A percentile compares a stretch with the other conserved stretches of the same genome.
These are phyloP conservation scores for Viridothelium virens DNA, from an alignment of 495 filamentous ascomycete genomes.

Conservation along the genomic window DNA sequence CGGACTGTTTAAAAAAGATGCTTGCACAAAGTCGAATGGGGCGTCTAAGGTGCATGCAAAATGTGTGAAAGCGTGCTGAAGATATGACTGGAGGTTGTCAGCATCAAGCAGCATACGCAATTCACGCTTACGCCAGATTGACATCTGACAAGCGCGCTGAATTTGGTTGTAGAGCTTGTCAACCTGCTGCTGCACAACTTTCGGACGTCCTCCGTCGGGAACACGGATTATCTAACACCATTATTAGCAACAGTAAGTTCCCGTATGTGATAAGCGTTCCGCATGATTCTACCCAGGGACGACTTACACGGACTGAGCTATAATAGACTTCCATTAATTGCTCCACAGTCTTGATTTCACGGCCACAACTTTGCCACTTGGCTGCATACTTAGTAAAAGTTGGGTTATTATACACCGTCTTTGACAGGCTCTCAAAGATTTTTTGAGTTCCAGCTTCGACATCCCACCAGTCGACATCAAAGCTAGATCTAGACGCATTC, in stretches of 20 bases:
- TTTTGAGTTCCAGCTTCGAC: conserved; percentile 39
- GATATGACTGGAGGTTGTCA: conserved; percentile 45
- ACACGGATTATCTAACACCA: conserved; percentile 34
- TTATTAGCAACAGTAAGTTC: background rate
- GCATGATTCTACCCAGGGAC: background rate
- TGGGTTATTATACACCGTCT: conserved; percentile 15
- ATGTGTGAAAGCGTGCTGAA: conserved; percentile 50
- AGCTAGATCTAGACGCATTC: conserved; percentile 42
- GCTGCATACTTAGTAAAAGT: conserved; percentile 27
- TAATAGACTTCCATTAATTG: conserved; percentile 51
- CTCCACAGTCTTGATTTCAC: conserved; percentile 36
- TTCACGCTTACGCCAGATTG: conserved; percentile 37
- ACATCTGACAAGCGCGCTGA: conserved; percentile 32
- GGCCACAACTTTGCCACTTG: conserved; percentile 32
- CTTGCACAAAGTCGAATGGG: conserved; percentile 51
- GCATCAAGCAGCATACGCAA: conserved; percentile 44
- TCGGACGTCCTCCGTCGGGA: conserved; percentile 41
- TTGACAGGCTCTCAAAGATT: conserved; percentile 29
- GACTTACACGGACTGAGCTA: conserved; percentile 40
- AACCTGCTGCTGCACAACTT: conserved; percentile 45
- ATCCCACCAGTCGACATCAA: conserved; percentile 45
- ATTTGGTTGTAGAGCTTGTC: conserved; percentile 42
- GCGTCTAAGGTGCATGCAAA: conserved; percentile 44
- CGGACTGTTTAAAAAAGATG: conserved; percentile 40
- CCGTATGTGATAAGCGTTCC: background rate